Base-by-base conservation (phyloP, 2,329 filamentous ascomycete species). In the Claviceps pazoutovae region DNA sequence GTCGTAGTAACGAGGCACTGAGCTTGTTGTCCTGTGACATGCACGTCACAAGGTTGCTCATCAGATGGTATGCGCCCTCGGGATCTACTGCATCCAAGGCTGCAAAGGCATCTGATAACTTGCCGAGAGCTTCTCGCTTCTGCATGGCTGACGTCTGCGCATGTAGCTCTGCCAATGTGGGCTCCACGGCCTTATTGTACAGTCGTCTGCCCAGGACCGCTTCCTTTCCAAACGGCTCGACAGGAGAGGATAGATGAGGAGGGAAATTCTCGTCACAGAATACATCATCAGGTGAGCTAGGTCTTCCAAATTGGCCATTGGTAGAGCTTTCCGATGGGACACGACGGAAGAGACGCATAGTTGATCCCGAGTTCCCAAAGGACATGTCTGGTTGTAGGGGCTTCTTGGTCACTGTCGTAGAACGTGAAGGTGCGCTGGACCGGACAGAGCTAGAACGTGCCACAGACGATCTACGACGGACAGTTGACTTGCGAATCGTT, bases 341-440 rank as follows among this genome's bases (percentile, higher is more conserved):
- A 23, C 91, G 82, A 56, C 88, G 86, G 72, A 96, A 97, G 50
- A 95, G 83, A 51, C 90, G 84, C 58, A 95, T 88, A 16, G 90
- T 95, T 1, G 91, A 96, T 1, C 87, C 88, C 7, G 84, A 86
- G 66, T 97, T 97, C 49, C 91, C 93, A 68, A 94, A 97, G 5
- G 85, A 94, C 74, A 95, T 83, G 61, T 97, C 88, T 1, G 93
- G 78, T 51, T 89, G 88, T 2, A 96, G 75, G 0, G 91, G 90
- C 57, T 87, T 83, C 67, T 88, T 89, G 1, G 79, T 67, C 2
- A 74, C 74, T 52, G 70, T 51, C 16, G 71, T 64, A 37, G 66
- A 57, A 56, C 69, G 62, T 53, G 73, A 65, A 37, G 76, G 76
- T 17, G 71, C 71, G 52, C 62, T 69, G 42, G 66, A 57, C 17